Percentiles rank a stretch among this genome's conserved stretches.
Evolutionary conservation across 495 filamentous ascomycete genomes (phyloP).

Genomic region (Paragyromitra xinjiangensis): DNA sequence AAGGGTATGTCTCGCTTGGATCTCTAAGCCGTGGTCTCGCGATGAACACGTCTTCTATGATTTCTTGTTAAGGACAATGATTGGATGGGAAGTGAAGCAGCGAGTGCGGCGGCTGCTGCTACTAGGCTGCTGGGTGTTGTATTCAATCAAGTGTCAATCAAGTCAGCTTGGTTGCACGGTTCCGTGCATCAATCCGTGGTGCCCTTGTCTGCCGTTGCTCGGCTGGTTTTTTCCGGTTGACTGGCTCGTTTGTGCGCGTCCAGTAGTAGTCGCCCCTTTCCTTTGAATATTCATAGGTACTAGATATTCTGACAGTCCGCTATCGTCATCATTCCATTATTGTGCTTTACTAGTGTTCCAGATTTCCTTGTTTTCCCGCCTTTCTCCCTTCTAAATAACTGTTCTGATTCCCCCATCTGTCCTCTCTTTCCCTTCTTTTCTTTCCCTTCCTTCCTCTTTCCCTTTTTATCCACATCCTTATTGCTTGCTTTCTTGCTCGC

Average conservation of each 20-base stretch:
- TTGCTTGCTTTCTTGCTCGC: conserved; percentile 22
- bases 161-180: conserved; percentile 30
- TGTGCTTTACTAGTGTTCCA: conserved; percentile 33
- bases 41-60: conserved; percentile 36
- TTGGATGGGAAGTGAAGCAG: conserved; percentile 23
- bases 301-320: conserved; percentile 37
- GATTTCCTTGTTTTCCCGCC: conserved; percentile 42
- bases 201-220: conserved; percentile 34
- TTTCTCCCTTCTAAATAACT: conserved; percentile 23
- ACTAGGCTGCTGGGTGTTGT: conserved; percentile 22
- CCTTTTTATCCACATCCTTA: conserved; percentile 31
- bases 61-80: conserved; percentile 10
- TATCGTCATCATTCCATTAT: conserved; percentile 48
- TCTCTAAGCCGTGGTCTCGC: conserved; percentile 11
- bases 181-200: conserved; percentile 45
- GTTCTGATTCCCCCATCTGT: conserved; percentile 20
- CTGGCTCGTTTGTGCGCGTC: conserved; percentile 30
- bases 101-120: conserved; percentile 33
- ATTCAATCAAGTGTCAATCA: conserved; percentile 30
- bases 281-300: conserved; percentile 36
- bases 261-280: conserved; percentile 40
- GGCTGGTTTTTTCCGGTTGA: conserved; percentile 42
- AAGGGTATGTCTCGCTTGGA: conserved; percentile 22
- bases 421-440: conserved; percentile 17
- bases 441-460: neutral